Base-by-base conservation (phyloP, 2,329 filamentous ascomycete species). In the Exophiala calicioides region DNA sequence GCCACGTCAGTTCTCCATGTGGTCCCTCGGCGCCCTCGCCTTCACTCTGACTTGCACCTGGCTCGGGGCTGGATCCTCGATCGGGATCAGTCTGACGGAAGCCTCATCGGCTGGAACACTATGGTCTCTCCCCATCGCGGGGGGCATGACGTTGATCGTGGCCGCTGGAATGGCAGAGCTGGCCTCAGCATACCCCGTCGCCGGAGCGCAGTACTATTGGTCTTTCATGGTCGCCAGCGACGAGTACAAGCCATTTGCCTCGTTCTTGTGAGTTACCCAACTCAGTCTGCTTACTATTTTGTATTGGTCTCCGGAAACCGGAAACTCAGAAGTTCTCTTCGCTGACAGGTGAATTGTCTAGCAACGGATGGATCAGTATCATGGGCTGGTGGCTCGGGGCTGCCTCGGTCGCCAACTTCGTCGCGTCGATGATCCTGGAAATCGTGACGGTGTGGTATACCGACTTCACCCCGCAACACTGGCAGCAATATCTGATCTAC, bases 191-290 rank as follows among this genome's bases (percentile, higher is more conserved):
- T 47, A 31, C 16, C 40, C 41, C 23, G 41, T 50, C 3, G 41
- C 47, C 3, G 50, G 50, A 3, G 45, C 50, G 5, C 50, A 53
- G 27, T 53, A 53, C 32, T 53, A 53, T 24, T 53, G 50, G 50
- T 53, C 50, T 12, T 53, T 31, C 33, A 30, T 43, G 26, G 50
- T 53, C 9, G 16, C 50, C 9, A 38, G 16, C 8, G 31, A 36
- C 4, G 41, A 42, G 15, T 53, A 43, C 32, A 37, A 18, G 1
- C 45, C 50, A 2, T 53, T 53, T 27, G 50, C 50, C 4, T 53
- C 50, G 5, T 53, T 42, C 15, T 23, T 53, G 50, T 53, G 19
- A 37, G 44, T n/a, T n/a, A n/a, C n/a, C n/a, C n/a, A n/a, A n/a
- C n/a, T n/a, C n/a, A n/a, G n/a, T n/a, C n/a, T n/a, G n/a, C n/a